phyloP scores from a whole-genome alignment of 176 grass and related monocot genomes.

The Thinopyrum elongatum region DNA sequence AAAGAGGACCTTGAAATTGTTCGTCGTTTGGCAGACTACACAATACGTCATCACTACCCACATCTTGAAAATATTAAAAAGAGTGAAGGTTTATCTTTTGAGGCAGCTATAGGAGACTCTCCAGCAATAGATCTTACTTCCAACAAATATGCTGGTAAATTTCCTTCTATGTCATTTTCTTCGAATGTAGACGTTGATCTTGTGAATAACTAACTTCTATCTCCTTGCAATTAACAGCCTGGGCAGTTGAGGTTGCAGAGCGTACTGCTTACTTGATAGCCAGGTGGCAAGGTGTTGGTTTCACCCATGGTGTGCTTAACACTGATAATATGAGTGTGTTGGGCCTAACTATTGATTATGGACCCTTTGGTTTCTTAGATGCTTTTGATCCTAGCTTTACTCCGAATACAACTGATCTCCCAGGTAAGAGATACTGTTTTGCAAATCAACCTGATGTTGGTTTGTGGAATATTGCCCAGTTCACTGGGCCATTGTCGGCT shows the following conservation, averaged over 20 bases:
- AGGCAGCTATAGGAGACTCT: conserved; percentile 58
- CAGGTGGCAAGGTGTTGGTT: conserved; percentile 96
- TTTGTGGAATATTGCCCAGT: conserved; percentile 96
- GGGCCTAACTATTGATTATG: conserved; percentile 93
- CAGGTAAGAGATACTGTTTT: conserved; percentile 91
- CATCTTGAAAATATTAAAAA: conserved; percentile 88
- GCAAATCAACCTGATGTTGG: conserved; percentile 98
- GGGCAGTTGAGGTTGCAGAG: conserved; percentile 97
- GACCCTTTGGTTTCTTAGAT: conserved; percentile 97
- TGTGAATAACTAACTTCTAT: neutral
- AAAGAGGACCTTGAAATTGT: conserved; percentile 84
- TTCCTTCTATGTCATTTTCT: neutral
- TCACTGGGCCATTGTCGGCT: conserved; percentile 66
- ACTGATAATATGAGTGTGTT: conserved; percentile 99
- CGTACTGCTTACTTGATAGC: conserved; percentile 87
- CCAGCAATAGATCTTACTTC: conserved; percentile 93
- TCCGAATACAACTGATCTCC: conserved; percentile 94
- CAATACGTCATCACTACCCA: conserved; percentile 73
- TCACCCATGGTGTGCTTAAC: conserved; percentile 98
- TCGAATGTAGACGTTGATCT: neutral
- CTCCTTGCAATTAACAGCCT: conserved; percentile 50
- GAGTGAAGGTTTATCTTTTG: conserved; percentile 87
- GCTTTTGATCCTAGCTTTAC: conserved; percentile 92
- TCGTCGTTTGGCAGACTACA: conserved; percentile 68
- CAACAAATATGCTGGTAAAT: conserved; percentile 94